Percentiles rank a stretch among this genome's conserved stretches.
phyloP scores from a whole-genome alignment of 495 filamentous ascomycete genomes.

The Achaetomiella virescens region DNA sequence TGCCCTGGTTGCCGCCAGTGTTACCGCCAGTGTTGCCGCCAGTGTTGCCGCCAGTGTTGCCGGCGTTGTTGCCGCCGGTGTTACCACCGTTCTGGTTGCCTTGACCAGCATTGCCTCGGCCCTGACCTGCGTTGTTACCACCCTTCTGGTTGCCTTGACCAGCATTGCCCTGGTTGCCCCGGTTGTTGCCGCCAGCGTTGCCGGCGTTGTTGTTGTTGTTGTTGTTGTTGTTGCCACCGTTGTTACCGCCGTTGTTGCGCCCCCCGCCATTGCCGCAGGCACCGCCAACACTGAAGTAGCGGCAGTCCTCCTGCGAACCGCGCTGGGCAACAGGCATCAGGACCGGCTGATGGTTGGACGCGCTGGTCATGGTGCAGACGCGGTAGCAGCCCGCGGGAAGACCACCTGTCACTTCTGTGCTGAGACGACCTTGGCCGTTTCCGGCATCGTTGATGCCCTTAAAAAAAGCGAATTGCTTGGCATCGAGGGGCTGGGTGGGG shows the following conservation, averaged over 20 bases:
- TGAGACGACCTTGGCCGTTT: conserved; percentile 54
- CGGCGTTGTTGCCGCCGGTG: conserved; percentile 5
- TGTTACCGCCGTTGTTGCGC: conserved; percentile 21
- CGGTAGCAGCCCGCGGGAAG: conserved; percentile 63
- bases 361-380: conserved; percentile 62
- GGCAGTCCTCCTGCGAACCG: conserved; percentile 67
- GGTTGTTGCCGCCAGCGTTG: conserved; percentile 16
- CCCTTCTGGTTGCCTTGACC: conserved; percentile 11
- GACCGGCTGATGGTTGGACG: conserved; percentile 72
- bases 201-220: conserved; percentile 14
- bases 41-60: neutral
- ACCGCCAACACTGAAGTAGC: conserved; percentile 49
- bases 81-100: conserved; percentile 4
- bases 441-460: conserved; percentile 71
- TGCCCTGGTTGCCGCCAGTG: neutral
- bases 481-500: conserved; percentile 47
- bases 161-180: conserved; percentile 11
- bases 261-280: conserved; percentile 20
- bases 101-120: neutral
- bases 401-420: conserved; percentile 52
- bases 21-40: conserved; percentile 1
- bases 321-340: conserved; percentile 72
- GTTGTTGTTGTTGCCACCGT: conserved; percentile 19
- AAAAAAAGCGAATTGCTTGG: conserved; percentile 63
- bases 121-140: conserved; percentile 8